phyloP scores from a whole-genome alignment of 805 yeast genomes.

The Starmerella stigmatis region DNA sequence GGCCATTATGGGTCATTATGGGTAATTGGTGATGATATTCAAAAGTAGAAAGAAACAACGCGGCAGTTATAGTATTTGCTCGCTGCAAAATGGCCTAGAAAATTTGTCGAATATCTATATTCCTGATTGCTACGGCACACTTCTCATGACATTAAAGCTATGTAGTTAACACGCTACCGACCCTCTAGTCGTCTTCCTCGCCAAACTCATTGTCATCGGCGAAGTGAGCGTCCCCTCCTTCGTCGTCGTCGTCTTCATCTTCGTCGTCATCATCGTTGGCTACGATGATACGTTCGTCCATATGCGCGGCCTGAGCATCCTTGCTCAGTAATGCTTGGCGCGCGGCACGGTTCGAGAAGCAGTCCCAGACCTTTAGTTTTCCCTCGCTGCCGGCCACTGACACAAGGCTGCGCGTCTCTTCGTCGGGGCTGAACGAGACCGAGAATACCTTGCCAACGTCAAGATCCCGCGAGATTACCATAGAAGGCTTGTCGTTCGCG shows the following conservation, averaged over 20 bases:
- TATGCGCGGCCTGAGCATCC: conserved; percentile 2
- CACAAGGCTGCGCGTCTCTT: conserved; percentile 73
- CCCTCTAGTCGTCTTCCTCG: conserved; percentile 8
- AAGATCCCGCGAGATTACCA: conserved; percentile 83
- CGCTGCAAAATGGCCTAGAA: too few relatives aligned
- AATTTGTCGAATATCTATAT: too few relatives aligned
- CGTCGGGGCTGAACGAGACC: conserved; percentile 73
- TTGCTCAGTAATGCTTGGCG: conserved; percentile 50
- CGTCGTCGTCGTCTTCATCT: conserved; percentile 19
- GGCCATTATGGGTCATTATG: too few relatives aligned
- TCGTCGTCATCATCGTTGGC: conserved; percentile 18
- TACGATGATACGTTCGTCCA: conserved; percentile 15
- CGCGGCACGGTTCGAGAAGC: conserved; percentile 69
- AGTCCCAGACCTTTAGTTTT: conserved; percentile 86
- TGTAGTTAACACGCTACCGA: too few relatives aligned
- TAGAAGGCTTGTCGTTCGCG: conserved; percentile 52
- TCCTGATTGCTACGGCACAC: too few relatives aligned
- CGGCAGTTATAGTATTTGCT: too few relatives aligned
- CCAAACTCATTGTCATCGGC: conserved; percentile 11
- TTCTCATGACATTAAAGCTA: too few relatives aligned
- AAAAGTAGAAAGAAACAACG: too few relatives aligned
- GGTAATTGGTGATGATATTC: too few relatives aligned
- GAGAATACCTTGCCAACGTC: conserved; percentile 89
- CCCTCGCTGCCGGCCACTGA: conserved; percentile 80
- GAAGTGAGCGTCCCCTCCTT: conserved; percentile 12